A percentile compares a stretch with the other conserved stretches of the same genome.
Conservation (phyloP, 2,329 filamentous ascomycete species). For the Penicillium psychrosexuale region DNA sequence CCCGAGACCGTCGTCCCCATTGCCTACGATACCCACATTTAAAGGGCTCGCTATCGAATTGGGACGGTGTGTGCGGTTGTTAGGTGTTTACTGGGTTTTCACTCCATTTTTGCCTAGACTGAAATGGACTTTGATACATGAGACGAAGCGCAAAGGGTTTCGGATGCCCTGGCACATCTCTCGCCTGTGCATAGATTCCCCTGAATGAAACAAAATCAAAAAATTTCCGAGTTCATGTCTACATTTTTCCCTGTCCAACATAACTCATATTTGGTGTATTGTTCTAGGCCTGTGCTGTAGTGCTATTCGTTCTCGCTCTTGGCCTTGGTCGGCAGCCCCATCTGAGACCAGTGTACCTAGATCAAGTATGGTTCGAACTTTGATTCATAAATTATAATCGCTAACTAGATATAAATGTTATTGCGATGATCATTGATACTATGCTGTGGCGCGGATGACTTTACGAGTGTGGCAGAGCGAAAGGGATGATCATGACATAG, state of each 20-base stretch:
- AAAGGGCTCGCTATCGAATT: conserved; percentile 45
- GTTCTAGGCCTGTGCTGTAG: background rate
- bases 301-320: background rate
- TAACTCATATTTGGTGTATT: background rate
- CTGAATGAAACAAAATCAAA: conserved; percentile 44
- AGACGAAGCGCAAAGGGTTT: conserved; percentile 41
- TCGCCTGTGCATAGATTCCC: conserved; percentile 45
- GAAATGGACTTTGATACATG: conserved; percentile 36
- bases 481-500: background rate
- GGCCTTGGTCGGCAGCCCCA: background rate
- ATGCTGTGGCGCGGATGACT: background rate
- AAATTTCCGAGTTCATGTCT: conserved; percentile 32
- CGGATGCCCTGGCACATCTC: conserved; percentile 38
- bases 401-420: background rate
- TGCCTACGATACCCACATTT: conserved; percentile 98
- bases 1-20: conserved; percentile 90
- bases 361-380: background rate
- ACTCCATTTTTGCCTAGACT: conserved; percentile 32
- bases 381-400: too few species aligned
- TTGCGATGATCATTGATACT: background rate
- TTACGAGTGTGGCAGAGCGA: background rate
- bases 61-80: conserved; percentile 36
- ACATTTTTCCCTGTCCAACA: background rate
- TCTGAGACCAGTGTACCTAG: too few species aligned
- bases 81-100: conserved; percentile 37